Conservation (phyloP, 371 early-diverging fungal genomes). For the Lichtheimia ornata region DNA sequence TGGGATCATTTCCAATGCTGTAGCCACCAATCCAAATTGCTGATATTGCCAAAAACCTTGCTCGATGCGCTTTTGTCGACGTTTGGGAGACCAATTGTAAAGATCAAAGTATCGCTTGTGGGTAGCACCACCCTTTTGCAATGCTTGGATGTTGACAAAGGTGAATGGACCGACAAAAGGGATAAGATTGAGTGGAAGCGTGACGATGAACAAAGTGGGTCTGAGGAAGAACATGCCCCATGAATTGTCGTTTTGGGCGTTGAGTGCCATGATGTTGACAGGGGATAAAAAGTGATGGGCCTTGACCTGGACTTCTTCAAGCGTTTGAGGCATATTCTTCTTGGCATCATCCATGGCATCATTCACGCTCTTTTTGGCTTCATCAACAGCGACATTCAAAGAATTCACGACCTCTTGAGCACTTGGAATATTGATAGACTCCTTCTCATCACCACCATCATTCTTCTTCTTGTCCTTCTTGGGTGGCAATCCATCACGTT, state of each 20-base stretch:
- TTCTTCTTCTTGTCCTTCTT: slow-evolving; percentile 6
- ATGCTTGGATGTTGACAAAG: slow-evolving; percentile 36
- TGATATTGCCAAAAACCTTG: slow-evolving; percentile 36
- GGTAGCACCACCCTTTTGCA: slow-evolving; percentile 31
- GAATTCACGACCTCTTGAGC: slow-evolving; percentile 5
- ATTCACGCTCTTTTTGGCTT: slow-evolving; percentile 1
- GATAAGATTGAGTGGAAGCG: slow-evolving; percentile 36
- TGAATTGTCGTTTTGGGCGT: slow-evolving; percentile 26
- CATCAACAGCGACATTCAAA: slow-evolving; percentile 11
- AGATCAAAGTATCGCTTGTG: slow-evolving; percentile 42
- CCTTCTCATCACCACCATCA: neutral
- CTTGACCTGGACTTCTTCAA: slow-evolving; percentile 7
- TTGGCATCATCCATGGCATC: no score
- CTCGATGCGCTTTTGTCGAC: slow-evolving; percentile 34
- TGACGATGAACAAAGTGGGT: slow-evolving; percentile 29
- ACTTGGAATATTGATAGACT: neutral
- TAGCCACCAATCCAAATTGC: slow-evolving; percentile 42
- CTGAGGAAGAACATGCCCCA: slow-evolving; percentile 27
- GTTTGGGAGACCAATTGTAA: slow-evolving; percentile 27
- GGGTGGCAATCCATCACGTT: slow-evolving; percentile 21
- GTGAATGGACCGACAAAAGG: slow-evolving; percentile 34
- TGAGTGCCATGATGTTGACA: slow-evolving; percentile 28
- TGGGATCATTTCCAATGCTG: slow-evolving; percentile 43
- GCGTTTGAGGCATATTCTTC: neutral
- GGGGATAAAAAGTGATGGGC: slow-evolving; percentile 30